These are phyloP conservation scores for Phaeosphaeriaceae sp. DNA, from an alignment of 2,329 filamentous ascomycete genomes.

Conservation along the genomic window DNA sequence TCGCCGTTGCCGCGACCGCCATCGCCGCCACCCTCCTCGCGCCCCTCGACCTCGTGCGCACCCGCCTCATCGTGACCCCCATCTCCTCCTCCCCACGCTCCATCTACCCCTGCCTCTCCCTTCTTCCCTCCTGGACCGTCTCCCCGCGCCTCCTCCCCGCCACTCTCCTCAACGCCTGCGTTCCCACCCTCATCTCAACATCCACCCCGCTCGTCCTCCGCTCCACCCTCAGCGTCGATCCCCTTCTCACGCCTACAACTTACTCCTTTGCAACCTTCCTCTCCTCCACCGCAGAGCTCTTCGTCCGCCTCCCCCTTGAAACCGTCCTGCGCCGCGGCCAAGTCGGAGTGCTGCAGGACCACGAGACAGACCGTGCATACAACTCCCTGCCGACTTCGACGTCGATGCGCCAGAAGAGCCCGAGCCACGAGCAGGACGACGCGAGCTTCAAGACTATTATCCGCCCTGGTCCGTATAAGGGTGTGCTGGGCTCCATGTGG, in stretches of 20 bases:
- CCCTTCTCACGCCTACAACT: constrained; percentile 77
- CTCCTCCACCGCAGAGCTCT: constrained; percentile 79
- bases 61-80: constrained; percentile 83
- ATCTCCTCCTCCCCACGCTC: constrained; percentile 76
- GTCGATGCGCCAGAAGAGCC: constrained; percentile 13
- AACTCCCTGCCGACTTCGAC: constrained; percentile 26
- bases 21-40: constrained; percentile 81
- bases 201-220: constrained; percentile 86
- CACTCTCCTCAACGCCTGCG: constrained; percentile 84
- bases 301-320: constrained; percentile 88
- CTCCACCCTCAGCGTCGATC: constrained; percentile 83
- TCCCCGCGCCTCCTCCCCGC: constrained; percentile 75
- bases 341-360: constrained; percentile 65
- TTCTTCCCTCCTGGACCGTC: constrained; percentile 74
- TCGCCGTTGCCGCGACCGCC: constrained; percentile 70
- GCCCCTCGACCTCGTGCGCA: constrained; percentile 89
- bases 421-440: constrained; percentile 31
- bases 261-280: constrained; percentile 86
- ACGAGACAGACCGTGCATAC: constrained; percentile 40
- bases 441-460: constrained; percentile 73
- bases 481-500: constrained; percentile 92
- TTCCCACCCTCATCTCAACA: constrained; percentile 82
- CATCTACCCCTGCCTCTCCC: constrained; percentile 77
- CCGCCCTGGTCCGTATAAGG: constrained; percentile 78
- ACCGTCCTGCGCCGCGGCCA: constrained; percentile 91